Percentiles rank a stretch among this genome's conserved stretches.
Conservation (phyloP, 2,329 filamentous ascomycete genomes). For the Neophaeococcomyces mojaviensis region DNA sequence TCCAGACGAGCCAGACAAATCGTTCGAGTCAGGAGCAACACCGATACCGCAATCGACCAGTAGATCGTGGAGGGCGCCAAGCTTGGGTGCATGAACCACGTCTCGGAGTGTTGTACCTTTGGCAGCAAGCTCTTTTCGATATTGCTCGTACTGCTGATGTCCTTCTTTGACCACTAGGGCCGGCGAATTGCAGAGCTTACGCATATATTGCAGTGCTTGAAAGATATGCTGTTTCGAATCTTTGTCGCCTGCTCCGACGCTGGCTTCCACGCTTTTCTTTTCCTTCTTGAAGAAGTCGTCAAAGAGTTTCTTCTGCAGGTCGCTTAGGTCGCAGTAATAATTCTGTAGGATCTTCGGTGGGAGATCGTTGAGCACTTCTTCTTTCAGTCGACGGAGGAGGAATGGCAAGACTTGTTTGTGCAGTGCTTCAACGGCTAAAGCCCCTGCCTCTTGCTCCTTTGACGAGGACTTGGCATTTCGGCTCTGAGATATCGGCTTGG, state of each 20-base stretch:
- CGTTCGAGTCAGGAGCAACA: slow-evolving; percentile 41
- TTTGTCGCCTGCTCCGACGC: slow-evolving; percentile 78
- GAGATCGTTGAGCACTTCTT: slow-evolving; percentile 91
- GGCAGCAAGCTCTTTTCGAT: slow-evolving; percentile 69
- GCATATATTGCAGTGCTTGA: slow-evolving; percentile 98
- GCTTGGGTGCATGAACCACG: slow-evolving; percentile 80
- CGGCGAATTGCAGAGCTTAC: slow-evolving; percentile 96
- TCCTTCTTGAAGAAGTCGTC: slow-evolving; percentile 95
- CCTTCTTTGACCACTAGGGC: slow-evolving; percentile 92
- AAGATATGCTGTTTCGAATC: slow-evolving; percentile 98
- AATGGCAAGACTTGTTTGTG: slow-evolving; percentile 98
- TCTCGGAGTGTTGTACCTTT: slow-evolving; percentile 79
- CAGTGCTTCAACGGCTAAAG: slow-evolving; percentile 91
- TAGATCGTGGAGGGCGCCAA: slow-evolving; percentile 80
- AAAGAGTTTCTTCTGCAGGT: slow-evolving; percentile 88
- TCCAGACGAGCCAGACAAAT: slow-evolving; percentile 49
- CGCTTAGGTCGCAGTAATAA: slow-evolving; percentile 96
- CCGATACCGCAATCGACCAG: slow-evolving; percentile 99
- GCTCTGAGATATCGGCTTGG: slow-evolving; percentile 88
- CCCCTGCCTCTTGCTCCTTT: slow-evolving; percentile 95
- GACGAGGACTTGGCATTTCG: slow-evolving; percentile 95
- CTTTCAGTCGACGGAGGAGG: slow-evolving; percentile 88
- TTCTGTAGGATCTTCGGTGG: slow-evolving; percentile 98
- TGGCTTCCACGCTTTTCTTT: slow-evolving; percentile 75
- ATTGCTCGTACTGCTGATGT: slow-evolving; percentile 82